Conservation (phyloP, 1,139 yeast species). For the Blastobotrys arbuscula region DNA sequence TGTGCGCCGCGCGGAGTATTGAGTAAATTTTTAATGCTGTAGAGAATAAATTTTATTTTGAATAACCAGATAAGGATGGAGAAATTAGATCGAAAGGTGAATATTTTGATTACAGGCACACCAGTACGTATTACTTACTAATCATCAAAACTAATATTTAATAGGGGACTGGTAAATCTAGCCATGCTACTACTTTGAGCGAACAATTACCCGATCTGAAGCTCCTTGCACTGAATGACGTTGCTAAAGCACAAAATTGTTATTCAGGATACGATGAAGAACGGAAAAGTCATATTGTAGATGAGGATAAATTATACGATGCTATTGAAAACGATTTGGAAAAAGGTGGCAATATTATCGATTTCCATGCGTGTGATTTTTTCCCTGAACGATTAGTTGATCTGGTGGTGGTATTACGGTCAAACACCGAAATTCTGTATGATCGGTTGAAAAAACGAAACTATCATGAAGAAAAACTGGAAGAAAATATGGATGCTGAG, state of each 20-base stretch:
- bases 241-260: slow-evolving; percentile 73
- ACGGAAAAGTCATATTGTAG: slow-evolving; percentile 82
- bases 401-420: slow-evolving; percentile 79
- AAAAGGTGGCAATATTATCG: slow-evolving; percentile 80
- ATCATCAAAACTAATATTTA: background rate
- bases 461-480: slow-evolving; percentile 72
- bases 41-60: no score
- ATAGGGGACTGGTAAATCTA: slow-evolving; percentile 89
- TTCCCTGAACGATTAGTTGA: slow-evolving; percentile 93
- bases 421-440: slow-evolving; percentile 64
- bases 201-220: slow-evolving; percentile 46
- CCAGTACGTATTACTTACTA: slow-evolving; percentile 41
- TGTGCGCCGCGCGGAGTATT: background rate
- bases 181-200: slow-evolving; percentile 65
- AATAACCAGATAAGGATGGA: background rate
- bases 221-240: slow-evolving; percentile 69
- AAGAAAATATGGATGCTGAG: slow-evolving; percentile 92
- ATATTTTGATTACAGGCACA: slow-evolving; percentile 89
- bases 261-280: slow-evolving; percentile 81
- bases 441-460: slow-evolving; percentile 66
- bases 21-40: background rate
- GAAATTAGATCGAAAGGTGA: slow-evolving; percentile 29
- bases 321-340: slow-evolving; percentile 71
- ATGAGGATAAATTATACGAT: slow-evolving; percentile 81
- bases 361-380: slow-evolving; percentile 96